phyloP scores from a whole-genome alignment of 306 rosid genomes.

The Cicer yamashitae region DNA sequence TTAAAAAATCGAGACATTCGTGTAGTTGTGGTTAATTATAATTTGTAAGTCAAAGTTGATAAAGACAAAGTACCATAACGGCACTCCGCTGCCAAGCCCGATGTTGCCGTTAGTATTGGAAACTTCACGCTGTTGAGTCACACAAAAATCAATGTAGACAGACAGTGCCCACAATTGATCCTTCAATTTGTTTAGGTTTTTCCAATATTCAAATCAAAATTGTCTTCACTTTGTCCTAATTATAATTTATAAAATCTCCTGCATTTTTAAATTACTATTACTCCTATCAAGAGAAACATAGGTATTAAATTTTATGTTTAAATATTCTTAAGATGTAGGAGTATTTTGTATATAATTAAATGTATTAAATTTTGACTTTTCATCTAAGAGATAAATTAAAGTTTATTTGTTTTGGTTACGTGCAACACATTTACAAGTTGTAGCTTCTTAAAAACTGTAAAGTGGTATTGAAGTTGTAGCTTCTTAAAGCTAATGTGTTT shows the following conservation, averaged over 20 bases:
- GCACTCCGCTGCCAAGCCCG: constrained; percentile 48
- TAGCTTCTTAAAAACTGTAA: too few species aligned
- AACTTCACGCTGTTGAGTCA: constrained; percentile 43
- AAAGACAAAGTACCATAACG: constrained; percentile 27
- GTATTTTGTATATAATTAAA: too few species aligned
- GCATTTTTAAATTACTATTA: too few species aligned
- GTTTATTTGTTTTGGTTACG: too few species aligned
- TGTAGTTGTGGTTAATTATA: background rate
- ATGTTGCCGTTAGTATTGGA: constrained; percentile 48
- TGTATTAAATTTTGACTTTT: too few species aligned
- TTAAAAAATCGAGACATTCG: background rate
- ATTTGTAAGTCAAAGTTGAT: background rate
- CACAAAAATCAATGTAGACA: constrained; percentile 31
- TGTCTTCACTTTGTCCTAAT: background rate
- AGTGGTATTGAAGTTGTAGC: too few species aligned
- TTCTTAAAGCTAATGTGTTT: constrained; percentile 30
- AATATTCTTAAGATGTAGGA: too few species aligned
- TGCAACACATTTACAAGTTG: too few species aligned
- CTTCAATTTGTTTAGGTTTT: constrained; percentile 29
- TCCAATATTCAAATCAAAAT: constrained; percentile 30
- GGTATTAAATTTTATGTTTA: too few species aligned
- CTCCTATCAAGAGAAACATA: too few species aligned
- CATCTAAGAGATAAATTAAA: too few species aligned
- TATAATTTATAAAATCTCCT: too few species aligned
- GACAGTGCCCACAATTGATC: constrained; percentile 14